These are phyloP conservation scores for Brassica balearica DNA, from an alignment of 441 rosid genomes.

Conservation along the genomic window DNA sequence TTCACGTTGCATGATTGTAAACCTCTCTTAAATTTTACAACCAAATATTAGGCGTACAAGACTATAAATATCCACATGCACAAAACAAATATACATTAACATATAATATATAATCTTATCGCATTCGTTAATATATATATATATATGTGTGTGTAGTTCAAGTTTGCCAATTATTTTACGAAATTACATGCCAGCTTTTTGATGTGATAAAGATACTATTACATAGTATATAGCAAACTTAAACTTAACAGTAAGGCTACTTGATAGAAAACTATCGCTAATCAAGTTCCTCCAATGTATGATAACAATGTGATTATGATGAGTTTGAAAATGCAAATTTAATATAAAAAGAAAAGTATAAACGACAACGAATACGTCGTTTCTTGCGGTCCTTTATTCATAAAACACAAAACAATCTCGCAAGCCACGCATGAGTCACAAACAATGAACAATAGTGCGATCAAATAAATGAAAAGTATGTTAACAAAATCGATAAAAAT, in stretches of 20 bases:
- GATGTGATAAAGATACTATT: not conserved
- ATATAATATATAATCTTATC: not conserved
- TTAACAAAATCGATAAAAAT: no score
- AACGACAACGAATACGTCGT: conserved; percentile 38
- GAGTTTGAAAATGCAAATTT: not conserved
- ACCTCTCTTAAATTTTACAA: conserved; percentile 16
- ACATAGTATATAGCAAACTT: not conserved
- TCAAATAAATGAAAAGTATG: no score
- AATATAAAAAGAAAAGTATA: conserved; percentile 18
- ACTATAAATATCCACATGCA: conserved; percentile 28
- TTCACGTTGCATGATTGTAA: conserved; percentile 34
- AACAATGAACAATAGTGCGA: no score
- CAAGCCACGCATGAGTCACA: no score
- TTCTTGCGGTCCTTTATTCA: conserved; percentile 30
- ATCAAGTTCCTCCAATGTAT: not conserved
- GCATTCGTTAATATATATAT: not conserved
- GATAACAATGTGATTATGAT: not conserved
- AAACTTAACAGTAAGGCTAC: not conserved
- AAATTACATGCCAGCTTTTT: not conserved
- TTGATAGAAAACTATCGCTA: not conserved
- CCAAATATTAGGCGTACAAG: conserved; percentile 34
- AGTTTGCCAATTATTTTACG: not conserved
- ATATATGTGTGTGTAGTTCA: not conserved
- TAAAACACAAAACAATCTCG: no score
- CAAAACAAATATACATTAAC: not conserved